Percentiles rank a stretch among this genome's conserved stretches.
Evolutionary conservation across 768 basidiomycete genomes (phyloP).

Genomic region (Gelatoporia subvermispora): DNA sequence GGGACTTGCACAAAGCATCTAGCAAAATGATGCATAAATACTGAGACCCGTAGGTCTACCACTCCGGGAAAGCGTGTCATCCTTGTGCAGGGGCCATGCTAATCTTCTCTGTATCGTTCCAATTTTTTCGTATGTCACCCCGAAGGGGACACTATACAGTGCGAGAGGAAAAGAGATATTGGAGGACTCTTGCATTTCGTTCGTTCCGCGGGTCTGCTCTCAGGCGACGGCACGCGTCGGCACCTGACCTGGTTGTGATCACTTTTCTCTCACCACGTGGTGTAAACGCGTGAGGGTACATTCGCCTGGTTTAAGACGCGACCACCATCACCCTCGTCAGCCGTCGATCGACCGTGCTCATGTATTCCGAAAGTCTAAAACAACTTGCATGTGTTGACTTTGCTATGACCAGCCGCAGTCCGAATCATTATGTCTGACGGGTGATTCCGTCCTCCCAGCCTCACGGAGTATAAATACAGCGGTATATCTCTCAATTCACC

Average conservation of each 20-base stretch:
- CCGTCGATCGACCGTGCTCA: too few species aligned
- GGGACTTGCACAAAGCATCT: too few species aligned
- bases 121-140: slow-evolving; percentile 97
- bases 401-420: too few species aligned
- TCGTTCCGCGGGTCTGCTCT: background rate
- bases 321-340: too few species aligned
- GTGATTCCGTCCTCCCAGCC: background rate
- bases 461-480: slow-evolving; percentile 12
- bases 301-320: too few species aligned
- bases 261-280: too few species aligned
- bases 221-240: background rate
- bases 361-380: too few species aligned
- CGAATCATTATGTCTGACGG: too few species aligned
- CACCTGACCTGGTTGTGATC: too few species aligned
- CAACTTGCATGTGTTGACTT: too few species aligned
- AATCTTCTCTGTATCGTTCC: slow-evolving; percentile 99
- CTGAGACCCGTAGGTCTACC: slow-evolving; percentile 52
- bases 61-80: slow-evolving; percentile 99
- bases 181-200: background rate
- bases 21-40: slow-evolving; percentile 27
- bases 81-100: slow-evolving; percentile 99
- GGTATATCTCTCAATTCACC: slow-evolving; percentile 10
- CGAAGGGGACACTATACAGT: slow-evolving; percentile 60
- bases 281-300: too few species aligned
- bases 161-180: background rate